Base-by-base conservation (phyloP, 2,329 filamentous ascomycete genomes). In the Colletotrichum lindemuthianum region DNA sequence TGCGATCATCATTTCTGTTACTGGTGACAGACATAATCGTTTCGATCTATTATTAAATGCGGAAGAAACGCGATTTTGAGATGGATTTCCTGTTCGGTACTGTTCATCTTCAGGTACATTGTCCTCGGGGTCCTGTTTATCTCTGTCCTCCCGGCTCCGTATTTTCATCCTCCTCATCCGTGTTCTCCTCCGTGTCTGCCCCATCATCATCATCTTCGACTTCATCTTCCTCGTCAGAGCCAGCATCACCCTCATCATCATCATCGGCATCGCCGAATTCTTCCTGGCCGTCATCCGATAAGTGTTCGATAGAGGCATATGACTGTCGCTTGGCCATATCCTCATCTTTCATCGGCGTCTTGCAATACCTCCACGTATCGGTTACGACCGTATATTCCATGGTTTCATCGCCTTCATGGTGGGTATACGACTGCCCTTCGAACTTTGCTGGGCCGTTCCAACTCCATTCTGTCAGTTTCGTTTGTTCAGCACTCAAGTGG, bases 311-410 rank as follows among this genome's bases (percentile, higher is more conserved):
- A 24, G 24, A 24, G 24, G 4, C 4, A 24, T 4, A 24, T 24
- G 24, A 24, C 24, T 24, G 24, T 24, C 44, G 44, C 43, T 8
- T 57, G 13, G 12, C 33, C 9, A 13, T n/a, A 16, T 64, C 60
- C 13, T 36, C 60, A 49, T 60, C 57, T 33, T 37, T 15, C 60
- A 64, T 60, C 9, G 32, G 10, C 2, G 24, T 37, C 9, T 60
- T 40, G 1, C 60, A 13, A 8, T 55, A 65, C 13, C 34, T 50
- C 61, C 61, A 65, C 11, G 50, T 60, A 34, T 65, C 61, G 24
- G 45, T 55, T 10, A 65, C 45, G 9, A 65, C 61, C 8, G 61
- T 58, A 24, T 65, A 65, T 33, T 65, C 61, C 44, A 65, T 36
- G 37, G 40, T 61, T 12, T 61, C 57, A 6, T 34, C 57, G 5